These are phyloP conservation scores for Bremia lactucae DNA, from an alignment of 352 stramenopile genomes.

Conservation along the genomic window DNA sequence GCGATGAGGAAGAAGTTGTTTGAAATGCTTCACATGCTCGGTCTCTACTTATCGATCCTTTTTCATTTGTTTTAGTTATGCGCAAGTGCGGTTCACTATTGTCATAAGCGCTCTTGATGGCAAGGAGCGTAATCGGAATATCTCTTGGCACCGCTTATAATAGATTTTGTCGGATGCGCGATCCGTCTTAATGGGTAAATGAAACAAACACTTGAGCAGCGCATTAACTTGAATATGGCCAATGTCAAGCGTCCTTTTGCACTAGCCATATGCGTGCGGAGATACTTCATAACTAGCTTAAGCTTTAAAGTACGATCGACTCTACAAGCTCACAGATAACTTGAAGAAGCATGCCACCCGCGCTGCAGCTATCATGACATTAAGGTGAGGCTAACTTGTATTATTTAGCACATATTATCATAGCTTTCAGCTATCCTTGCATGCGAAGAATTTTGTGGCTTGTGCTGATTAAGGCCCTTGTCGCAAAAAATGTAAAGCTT, in stretches of 20 bases:
- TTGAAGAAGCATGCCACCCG: slow-evolving; percentile 86
- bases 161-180: slow-evolving; percentile 5
- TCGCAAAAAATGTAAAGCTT: no score
- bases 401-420: not conserved
- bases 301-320: slow-evolving; percentile 67
- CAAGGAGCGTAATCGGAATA: slow-evolving; percentile 69
- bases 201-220: slow-evolving; percentile 60
- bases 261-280: no score
- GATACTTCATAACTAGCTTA: slow-evolving; percentile 57
- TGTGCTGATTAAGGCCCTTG: no score
- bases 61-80: slow-evolving; percentile 95
- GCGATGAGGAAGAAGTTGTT: no score
- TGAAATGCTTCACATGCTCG: slow-evolving; percentile 96
- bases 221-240: slow-evolving; percentile 62
- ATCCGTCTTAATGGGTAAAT: slow-evolving; percentile 21
- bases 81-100: slow-evolving; percentile 86
- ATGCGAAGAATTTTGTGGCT: slow-evolving; percentile 61
- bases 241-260: slow-evolving; percentile 61
- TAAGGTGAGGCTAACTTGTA: slow-evolving; percentile 28
- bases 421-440: no score
- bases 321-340: slow-evolving; percentile 77
- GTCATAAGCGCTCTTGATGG: slow-evolving; percentile 92
- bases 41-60: slow-evolving; percentile 92
- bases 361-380: slow-evolving; percentile 81
- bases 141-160: slow-evolving; percentile 81